A percentile compares a stretch with the other conserved stretches of the same genome.
Evolutionary conservation across 805 yeast species (phyloP).

Genomic region (Wickerhamiella dianesei): DNA sequence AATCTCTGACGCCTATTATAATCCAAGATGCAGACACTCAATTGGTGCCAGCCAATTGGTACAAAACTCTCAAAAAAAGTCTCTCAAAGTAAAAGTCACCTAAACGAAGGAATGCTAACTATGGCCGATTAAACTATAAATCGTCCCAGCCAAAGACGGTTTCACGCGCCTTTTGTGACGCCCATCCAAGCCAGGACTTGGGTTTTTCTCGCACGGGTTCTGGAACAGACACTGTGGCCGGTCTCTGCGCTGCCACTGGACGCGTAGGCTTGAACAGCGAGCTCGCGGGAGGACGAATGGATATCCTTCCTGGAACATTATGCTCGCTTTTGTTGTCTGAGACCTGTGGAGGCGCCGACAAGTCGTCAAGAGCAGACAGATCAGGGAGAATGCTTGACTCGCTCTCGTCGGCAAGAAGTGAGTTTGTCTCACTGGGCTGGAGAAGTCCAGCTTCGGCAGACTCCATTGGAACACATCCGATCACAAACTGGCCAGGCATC

Average conservation of each 20-base stretch:
- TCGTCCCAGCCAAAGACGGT: slow-evolving; percentile 47
- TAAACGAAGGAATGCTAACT: not conserved
- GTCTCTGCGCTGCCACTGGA: not conserved
- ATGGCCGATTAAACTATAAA: slow-evolving; percentile 12
- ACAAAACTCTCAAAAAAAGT: too few species aligned
- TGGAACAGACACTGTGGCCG: slow-evolving; percentile 1
- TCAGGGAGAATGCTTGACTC: slow-evolving; percentile 14
- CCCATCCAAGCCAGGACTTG: slow-evolving; percentile 24
- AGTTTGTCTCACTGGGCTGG: slow-evolving; percentile 14
- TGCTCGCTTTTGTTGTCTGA: not conserved
- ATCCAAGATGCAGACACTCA: too few species aligned
- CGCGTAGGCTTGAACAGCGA: not conserved
- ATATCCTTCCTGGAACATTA: not conserved
- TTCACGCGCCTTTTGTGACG: slow-evolving; percentile 29
- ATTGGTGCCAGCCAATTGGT: too few species aligned
- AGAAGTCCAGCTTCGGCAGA: slow-evolving; percentile 3
- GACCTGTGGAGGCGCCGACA: not conserved
- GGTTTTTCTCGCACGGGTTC: slow-evolving; percentile 5
- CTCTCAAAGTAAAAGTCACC: too few species aligned
- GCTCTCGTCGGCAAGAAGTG: slow-evolving; percentile 16
- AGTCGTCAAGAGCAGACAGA: not conserved
- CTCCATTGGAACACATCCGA: slow-evolving; percentile 48
- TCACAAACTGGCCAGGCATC: slow-evolving; percentile 44
- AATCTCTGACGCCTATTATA: too few species aligned
- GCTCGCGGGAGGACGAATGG: not conserved